These are phyloP conservation scores for Xanthoparmelia taractica DNA, from an alignment of 495 filamentous ascomycete genomes.

Conservation along the genomic window DNA sequence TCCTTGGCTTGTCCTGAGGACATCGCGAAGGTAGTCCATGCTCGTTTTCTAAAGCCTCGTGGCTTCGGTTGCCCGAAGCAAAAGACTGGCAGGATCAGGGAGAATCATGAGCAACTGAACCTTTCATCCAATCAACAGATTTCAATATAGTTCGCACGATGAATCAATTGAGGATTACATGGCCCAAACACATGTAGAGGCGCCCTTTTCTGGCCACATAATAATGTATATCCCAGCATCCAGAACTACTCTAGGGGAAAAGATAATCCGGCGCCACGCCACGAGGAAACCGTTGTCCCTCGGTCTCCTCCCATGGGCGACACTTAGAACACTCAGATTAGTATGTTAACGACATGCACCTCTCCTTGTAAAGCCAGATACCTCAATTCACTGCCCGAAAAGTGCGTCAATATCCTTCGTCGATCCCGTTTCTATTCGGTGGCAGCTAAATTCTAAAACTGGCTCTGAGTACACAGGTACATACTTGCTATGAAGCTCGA, in stretches of 20 bases:
- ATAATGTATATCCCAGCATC: neutral
- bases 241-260: neutral
- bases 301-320: too few species aligned
- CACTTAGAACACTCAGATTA: too few species aligned
- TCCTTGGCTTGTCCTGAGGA: neutral
- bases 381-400: too few species aligned
- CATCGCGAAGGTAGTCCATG: neutral
- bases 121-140: neutral
- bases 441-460: too few species aligned
- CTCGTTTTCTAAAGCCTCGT: neutral
- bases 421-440: too few species aligned
- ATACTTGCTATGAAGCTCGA: too few species aligned
- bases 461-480: too few species aligned
- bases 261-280: neutral
- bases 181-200: neutral
- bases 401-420: too few species aligned
- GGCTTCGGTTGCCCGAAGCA: neutral
- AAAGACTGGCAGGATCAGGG: neutral
- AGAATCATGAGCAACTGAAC: neutral
- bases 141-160: neutral
- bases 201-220: neutral
- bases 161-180: neutral
- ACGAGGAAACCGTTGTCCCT: too few species aligned
- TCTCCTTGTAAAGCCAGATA: too few species aligned
- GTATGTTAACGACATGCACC: too few species aligned